phyloP scores from a whole-genome alignment of 805 yeast genomes.

The Suhomyces emberorum region DNA sequence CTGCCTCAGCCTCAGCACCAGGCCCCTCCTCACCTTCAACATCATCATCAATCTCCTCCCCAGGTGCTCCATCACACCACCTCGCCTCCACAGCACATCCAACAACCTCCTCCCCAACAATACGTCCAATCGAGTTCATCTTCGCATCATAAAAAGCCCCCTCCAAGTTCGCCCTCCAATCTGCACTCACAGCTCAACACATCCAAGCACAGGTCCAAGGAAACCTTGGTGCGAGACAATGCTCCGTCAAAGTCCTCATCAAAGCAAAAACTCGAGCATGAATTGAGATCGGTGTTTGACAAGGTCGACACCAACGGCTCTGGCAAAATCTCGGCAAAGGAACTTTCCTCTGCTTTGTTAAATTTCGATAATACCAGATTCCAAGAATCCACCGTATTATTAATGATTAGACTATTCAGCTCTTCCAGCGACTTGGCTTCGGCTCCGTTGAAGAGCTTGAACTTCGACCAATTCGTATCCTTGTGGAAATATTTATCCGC shows the following conservation, averaged over 20 bases:
- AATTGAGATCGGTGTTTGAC: conserved; percentile 49
- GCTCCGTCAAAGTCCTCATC: conserved; percentile 19
- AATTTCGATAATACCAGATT: conserved; percentile 65
- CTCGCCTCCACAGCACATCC: conserved; percentile 10
- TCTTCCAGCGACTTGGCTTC: conserved; percentile 18
- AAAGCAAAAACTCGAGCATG: conserved; percentile 44
- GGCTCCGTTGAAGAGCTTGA: conserved; percentile 20
- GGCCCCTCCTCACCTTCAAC: conserved; percentile 10
- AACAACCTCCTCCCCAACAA: conserved; percentile 10
- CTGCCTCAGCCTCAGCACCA: conserved; percentile 12
- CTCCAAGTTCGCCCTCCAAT: conserved; percentile 10
- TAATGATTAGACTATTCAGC: conserved; percentile 65
- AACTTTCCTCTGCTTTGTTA: conserved; percentile 54
- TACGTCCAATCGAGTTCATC: conserved; percentile 5
- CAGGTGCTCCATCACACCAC: conserved; percentile 8
- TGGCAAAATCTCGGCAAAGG: conserved; percentile 54
- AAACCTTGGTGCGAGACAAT: conserved; percentile 18
- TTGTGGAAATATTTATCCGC: conserved; percentile 67
- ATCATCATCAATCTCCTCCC: conserved; percentile 6
- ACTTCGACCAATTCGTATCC: conserved; percentile 61
- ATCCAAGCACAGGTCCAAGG: conserved; percentile 16
- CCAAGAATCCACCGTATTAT: conserved; percentile 53
- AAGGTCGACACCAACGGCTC: conserved; percentile 52
- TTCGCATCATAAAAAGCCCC: conserved; percentile 18
- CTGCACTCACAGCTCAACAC: conserved; percentile 1